These are phyloP conservation scores for Homolaphlyctis polyrhiza DNA, from an alignment of 371 early-diverging fungal genomes.

Conservation along the genomic window DNA sequence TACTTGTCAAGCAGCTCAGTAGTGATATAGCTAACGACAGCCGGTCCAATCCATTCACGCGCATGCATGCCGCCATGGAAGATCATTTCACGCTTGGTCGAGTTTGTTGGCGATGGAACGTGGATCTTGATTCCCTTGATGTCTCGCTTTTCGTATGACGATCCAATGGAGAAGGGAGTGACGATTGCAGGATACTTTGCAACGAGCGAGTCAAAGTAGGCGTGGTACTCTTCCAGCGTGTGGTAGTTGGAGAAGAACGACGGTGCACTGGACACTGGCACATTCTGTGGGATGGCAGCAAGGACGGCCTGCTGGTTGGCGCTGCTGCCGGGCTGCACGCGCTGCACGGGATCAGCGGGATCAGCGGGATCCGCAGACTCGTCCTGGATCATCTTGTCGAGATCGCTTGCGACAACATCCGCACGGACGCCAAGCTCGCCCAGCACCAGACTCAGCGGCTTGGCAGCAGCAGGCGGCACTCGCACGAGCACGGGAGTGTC, in stretches of 20 bases:
- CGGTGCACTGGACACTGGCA: background rate
- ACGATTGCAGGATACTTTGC: conserved; percentile 13
- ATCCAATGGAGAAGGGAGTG: conserved; percentile 38
- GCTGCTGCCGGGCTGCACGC: too few relatives aligned
- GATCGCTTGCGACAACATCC: background rate
- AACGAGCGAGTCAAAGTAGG: conserved; percentile 7
- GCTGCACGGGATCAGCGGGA: background rate
- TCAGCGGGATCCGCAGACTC: background rate
- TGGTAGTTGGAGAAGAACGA: conserved; percentile 14
- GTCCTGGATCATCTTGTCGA: background rate
- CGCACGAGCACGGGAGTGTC: background rate
- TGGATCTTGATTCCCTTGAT: conserved; percentile 41
- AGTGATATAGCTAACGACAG: conserved; percentile 21
- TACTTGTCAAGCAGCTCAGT: conserved; percentile 29
- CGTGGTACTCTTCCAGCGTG: conserved; percentile 14
- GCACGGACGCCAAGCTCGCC: background rate
- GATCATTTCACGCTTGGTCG: too few relatives aligned
- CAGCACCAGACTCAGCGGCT: background rate
- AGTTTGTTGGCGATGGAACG: too few relatives aligned
- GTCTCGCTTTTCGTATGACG: conserved; percentile 43
- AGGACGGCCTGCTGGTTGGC: too few relatives aligned
- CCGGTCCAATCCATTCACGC: conserved; percentile 28
- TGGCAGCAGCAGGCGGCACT: background rate
- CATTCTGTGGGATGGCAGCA: too few relatives aligned
- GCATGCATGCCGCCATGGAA: conserved; percentile 36